Conservation (phyloP, 2,329 filamentous ascomycete genomes). For the Neoascochyta sp. region DNA sequence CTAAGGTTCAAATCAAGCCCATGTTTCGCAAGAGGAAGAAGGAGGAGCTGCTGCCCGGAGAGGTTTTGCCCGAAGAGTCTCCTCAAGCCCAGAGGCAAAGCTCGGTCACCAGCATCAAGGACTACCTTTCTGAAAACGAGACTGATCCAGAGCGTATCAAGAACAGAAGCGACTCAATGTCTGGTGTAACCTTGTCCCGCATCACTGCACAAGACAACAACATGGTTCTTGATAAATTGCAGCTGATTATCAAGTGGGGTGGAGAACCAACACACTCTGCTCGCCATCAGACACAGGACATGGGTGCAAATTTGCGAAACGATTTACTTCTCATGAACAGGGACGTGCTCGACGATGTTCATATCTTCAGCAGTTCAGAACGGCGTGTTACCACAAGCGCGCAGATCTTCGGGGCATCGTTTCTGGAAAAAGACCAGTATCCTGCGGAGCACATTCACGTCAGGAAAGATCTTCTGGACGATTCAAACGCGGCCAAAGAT, state of each 20-base stretch:
- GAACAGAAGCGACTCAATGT: constrained; percentile 70
- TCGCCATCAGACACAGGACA: constrained; percentile 89
- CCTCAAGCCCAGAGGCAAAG: constrained; percentile 22
- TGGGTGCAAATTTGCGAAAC: constrained; percentile 93
- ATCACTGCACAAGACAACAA: constrained; percentile 92
- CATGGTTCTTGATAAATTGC: constrained; percentile 88
- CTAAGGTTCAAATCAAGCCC: constrained; percentile 98
- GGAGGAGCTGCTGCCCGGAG: constrained; percentile 49
- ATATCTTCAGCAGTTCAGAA: constrained; percentile 94
- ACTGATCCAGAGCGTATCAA: constrained; percentile 17
- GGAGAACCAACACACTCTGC: constrained; percentile 97
- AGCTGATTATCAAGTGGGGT: constrained; percentile 98
- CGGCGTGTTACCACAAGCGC: constrained; percentile 91
- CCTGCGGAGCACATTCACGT: constrained; percentile 83
- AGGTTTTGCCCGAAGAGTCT: constrained; percentile 27
- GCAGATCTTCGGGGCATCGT: constrained; percentile 90
- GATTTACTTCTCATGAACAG: constrained; percentile 90
- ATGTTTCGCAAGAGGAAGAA: constrained; percentile 92
- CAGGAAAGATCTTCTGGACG: constrained; percentile 90
- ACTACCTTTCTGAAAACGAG: constrained; percentile 20
- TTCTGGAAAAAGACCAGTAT: constrained; percentile 81
- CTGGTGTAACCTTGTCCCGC: constrained; percentile 85
- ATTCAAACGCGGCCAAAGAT: constrained; percentile 97
- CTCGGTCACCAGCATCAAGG: constrained; percentile 13
- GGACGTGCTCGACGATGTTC: constrained; percentile 85